These are phyloP conservation scores for Rhytidhysteron rufulum DNA, from an alignment of 2,329 filamentous ascomycete species.

Conservation along the genomic window DNA sequence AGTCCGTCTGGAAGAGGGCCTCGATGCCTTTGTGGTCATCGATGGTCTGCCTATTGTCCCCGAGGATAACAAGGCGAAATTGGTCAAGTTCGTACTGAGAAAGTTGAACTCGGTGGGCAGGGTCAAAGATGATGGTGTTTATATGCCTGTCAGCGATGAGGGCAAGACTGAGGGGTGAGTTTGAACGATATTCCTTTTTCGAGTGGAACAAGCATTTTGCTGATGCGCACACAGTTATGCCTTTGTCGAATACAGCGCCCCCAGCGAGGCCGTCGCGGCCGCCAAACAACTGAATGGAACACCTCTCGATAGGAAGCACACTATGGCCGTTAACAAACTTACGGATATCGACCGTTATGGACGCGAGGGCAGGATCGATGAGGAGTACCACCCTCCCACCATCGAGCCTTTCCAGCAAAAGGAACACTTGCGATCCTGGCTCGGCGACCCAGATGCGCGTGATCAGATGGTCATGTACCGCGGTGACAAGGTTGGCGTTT, in stretches of 20 bases:
- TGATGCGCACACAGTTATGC: constrained; percentile 64
- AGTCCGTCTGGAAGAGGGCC: constrained; percentile 90
- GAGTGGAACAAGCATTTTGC: constrained; percentile 6
- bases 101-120: constrained; percentile 84
- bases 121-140: constrained; percentile 80
- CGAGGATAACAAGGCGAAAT: constrained; percentile 87
- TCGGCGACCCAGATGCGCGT: constrained; percentile 81
- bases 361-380: constrained; percentile 86
- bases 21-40: constrained; percentile 94
- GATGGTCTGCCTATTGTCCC: constrained; percentile 88
- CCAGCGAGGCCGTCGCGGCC: constrained; percentile 84
- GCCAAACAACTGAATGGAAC: constrained; percentile 83
- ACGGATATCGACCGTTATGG: constrained; percentile 97
- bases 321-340: constrained; percentile 91
- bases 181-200: background rate
- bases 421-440: constrained; percentile 91
- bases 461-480: constrained; percentile 97
- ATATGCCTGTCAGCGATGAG: constrained; percentile 89
- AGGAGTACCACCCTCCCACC: constrained; percentile 78
- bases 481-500: constrained; percentile 86
- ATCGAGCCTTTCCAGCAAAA: constrained; percentile 85
- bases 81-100: constrained; percentile 92
- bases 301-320: constrained; percentile 95
- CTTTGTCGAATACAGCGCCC: constrained; percentile 92
- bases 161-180: constrained; percentile 80